A percentile compares a stretch with the other conserved stretches of the same genome.
phyloP scores from a whole-genome alignment of 2,329 filamentous ascomycete genomes.

The Arthrinium phaeospermum region DNA sequence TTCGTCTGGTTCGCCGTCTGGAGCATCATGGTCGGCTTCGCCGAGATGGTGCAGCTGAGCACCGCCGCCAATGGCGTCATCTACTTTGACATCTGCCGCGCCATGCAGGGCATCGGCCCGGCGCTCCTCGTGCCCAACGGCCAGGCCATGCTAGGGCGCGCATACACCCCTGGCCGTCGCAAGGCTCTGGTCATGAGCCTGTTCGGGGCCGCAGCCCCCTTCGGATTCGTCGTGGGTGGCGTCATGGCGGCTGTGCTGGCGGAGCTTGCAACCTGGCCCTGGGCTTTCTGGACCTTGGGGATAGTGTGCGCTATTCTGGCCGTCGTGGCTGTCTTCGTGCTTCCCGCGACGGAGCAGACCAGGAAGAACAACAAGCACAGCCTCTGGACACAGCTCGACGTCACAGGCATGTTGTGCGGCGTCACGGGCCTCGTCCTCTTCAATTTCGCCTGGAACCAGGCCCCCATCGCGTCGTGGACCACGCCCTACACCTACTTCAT shows the following conservation, averaged over 20 bases:
- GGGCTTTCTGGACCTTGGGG: slow-evolving; percentile 38
- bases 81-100: slow-evolving; percentile 48
- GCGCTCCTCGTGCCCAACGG: slow-evolving; percentile 60
- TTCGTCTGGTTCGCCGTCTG: slow-evolving; percentile 55
- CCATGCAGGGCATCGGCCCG: slow-evolving; percentile 56
- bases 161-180: slow-evolving; percentile 46
- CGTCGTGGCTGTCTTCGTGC: slow-evolving; percentile 32
- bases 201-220: slow-evolving; percentile 41
- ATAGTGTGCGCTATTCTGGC: slow-evolving; percentile 33
- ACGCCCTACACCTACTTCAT: slow-evolving; percentile 56
- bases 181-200: slow-evolving; percentile 41
- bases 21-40: slow-evolving; percentile 51
- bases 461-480: slow-evolving; percentile 57
- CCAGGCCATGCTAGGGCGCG: slow-evolving; percentile 56
- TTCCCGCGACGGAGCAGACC: slow-evolving; percentile 31
- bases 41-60: slow-evolving; percentile 39
- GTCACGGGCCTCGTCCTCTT: slow-evolving; percentile 59
- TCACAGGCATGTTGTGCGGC: slow-evolving; percentile 44
- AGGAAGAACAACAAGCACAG: slow-evolving; percentile 28
- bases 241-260: slow-evolving; percentile 36
- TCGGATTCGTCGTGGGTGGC: slow-evolving; percentile 37
- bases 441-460: slow-evolving; percentile 67
- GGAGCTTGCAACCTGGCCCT: slow-evolving; percentile 35
- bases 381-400: slow-evolving; percentile 34
- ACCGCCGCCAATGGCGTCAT: slow-evolving; percentile 37